Percentiles rank a stretch among this genome's conserved stretches.
Conservation (phyloP, 2,329 filamentous ascomycete species). For the Ophiocordyceps unilateralis region DNA sequence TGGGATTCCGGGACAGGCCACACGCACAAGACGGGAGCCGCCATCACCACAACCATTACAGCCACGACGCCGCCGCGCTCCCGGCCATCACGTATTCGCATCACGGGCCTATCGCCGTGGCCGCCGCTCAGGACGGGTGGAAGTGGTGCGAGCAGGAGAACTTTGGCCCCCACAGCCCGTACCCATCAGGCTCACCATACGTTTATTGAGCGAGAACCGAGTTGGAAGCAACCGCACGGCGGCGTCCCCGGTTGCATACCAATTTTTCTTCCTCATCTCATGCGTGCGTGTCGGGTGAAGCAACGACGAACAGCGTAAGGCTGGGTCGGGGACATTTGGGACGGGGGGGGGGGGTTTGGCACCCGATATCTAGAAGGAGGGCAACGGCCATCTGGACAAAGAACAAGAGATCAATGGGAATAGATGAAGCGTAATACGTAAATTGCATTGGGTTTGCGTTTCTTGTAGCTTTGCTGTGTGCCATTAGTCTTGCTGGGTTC, state of each 20-base stretch:
- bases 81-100: background rate
- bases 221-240: background rate
- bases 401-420: background rate
- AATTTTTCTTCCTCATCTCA: background rate
- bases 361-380: background rate
- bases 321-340: background rate
- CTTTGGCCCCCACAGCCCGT: constrained; percentile 10
- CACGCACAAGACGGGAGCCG: background rate
- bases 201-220: constrained; percentile 8
- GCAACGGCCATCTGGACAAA: background rate
- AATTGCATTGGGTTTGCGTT: background rate
- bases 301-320: no score
- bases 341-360: background rate
- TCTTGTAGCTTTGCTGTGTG: no score
- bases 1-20: background rate
- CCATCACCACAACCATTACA: background rate
- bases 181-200: constrained; percentile 12
- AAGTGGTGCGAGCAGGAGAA: constrained; percentile 18
- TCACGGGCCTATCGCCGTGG: background rate
- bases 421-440: background rate
- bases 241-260: no score
- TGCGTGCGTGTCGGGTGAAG: background rate
- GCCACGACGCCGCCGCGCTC: background rate
- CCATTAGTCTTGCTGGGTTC: no score
- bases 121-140: constrained; percentile 11